Evolutionary conservation across 1,284 basidiomycete species (phyloP).

Genomic region (Ganoderma meredithae): DNA sequence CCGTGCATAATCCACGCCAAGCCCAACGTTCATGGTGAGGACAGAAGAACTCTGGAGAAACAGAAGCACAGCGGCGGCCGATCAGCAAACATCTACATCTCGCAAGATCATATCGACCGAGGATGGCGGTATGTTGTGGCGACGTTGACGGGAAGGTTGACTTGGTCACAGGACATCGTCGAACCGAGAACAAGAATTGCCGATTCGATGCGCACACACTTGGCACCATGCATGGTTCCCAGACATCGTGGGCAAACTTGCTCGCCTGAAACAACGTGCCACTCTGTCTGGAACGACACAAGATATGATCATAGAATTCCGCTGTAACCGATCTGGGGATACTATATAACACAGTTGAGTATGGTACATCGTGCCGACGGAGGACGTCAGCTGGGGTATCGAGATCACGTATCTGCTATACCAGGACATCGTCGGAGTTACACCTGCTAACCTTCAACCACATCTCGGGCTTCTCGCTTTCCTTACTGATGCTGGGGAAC

Average conservation of each 20-base stretch:
- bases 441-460: slow-evolving; percentile 30
- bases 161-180: background rate
- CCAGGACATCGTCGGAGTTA: background rate
- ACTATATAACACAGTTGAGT: background rate
- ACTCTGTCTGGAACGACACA: background rate
- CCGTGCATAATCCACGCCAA: too few species aligned
- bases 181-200: background rate
- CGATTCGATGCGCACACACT: background rate
- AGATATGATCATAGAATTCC: background rate
- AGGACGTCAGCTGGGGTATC: background rate
- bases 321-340: background rate
- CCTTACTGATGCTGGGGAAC: slow-evolving; percentile 38
- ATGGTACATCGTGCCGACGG: background rate
- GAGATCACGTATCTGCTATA: background rate
- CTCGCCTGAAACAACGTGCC: background rate
- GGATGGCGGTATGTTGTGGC: background rate
- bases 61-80: background rate
- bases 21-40: background rate
- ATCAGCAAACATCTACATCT: background rate
- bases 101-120: slow-evolving; percentile 4
- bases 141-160: background rate
- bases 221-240: background rate
- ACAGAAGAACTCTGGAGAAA: background rate
- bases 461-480: slow-evolving; percentile 38
- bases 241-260: background rate